Evolutionary conservation across 441 rosid genomes (phyloP).

Genomic region (Caryocar brasiliense): DNA sequence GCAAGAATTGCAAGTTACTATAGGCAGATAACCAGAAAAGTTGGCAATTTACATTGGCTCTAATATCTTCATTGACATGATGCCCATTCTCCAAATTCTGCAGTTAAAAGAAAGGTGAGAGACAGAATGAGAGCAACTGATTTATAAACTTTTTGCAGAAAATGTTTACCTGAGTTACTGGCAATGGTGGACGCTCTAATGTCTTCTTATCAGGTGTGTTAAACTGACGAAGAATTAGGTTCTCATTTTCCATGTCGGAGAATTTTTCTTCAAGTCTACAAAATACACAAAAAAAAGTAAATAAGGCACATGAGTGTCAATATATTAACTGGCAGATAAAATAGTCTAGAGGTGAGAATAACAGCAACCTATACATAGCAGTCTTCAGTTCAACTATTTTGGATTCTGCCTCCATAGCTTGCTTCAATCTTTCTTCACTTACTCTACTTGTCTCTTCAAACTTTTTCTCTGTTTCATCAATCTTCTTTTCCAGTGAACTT

Average conservation of each 20-base stretch:
- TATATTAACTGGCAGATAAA: neutral
- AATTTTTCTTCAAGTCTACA: conserved; percentile 87
- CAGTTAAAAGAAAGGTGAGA: conserved; percentile 13
- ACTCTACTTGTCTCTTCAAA: conserved; percentile 72
- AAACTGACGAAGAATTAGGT: conserved; percentile 60
- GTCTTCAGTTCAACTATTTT: conserved; percentile 78
- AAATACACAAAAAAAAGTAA: conserved; percentile 3
- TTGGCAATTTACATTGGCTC: conserved; percentile 38
- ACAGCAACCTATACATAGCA: conserved; percentile 68
- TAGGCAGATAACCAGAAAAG: conserved; percentile 9
- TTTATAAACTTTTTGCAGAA: conserved; percentile 8
- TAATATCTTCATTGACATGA: conserved; percentile 44
- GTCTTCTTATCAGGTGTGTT: conserved; percentile 44
- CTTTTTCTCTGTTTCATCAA: conserved; percentile 79
- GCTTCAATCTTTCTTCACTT: conserved; percentile 87
- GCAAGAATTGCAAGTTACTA: neutral
- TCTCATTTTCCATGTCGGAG: conserved; percentile 79
- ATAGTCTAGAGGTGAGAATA: too few species aligned
- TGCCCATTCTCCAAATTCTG: conserved; percentile 85
- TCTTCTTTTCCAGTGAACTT: conserved; percentile 64
- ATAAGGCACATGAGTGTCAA: neutral
- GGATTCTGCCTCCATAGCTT: conserved; percentile 83
- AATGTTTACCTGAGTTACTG: conserved; percentile 35
- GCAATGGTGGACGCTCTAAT: conserved; percentile 49
- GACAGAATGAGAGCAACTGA: conserved; percentile 1